Evolutionary conservation across 2,329 filamentous ascomycete genomes (phyloP).

Genomic region (Ceratocystis huliohia): DNA sequence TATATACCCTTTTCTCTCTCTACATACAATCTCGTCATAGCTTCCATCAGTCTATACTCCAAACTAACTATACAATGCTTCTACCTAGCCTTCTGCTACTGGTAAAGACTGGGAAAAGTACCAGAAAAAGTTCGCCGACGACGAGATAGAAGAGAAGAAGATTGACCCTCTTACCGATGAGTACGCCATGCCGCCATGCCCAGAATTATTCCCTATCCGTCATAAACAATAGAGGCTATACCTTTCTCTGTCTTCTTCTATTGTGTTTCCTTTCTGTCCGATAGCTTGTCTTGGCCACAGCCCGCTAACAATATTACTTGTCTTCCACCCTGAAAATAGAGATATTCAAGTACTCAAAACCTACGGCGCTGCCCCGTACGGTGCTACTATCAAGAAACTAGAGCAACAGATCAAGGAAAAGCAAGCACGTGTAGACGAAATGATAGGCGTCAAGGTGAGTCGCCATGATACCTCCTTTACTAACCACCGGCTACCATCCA

Average conservation of each 20-base stretch:
- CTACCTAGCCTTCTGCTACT: conserved; percentile 71
- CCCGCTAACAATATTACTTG: not conserved
- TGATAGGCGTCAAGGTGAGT: conserved; percentile 73
- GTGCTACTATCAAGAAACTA: conserved; percentile 84
- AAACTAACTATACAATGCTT: too few species aligned
- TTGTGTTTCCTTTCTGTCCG: too few species aligned
- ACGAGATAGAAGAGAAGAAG: conserved; percentile 98
- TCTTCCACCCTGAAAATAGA: conserved; percentile 38
- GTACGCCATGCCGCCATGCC: conserved; percentile 33
- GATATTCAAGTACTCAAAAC: conserved; percentile 99
- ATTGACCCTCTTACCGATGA: conserved; percentile 94
- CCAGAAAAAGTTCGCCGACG: conserved; percentile 90
- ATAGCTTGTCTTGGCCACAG: too few species aligned
- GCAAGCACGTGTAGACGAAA: conserved; percentile 95
- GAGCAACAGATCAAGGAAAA: conserved; percentile 99
- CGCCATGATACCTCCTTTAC: not conserved
- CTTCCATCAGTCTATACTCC: not conserved
- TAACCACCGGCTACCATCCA: not conserved
- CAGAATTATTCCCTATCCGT: too few species aligned
- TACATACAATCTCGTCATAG: not conserved
- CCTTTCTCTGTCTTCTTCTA: too few species aligned
- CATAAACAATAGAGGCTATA: too few species aligned
- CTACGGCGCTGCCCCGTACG: conserved; percentile 93
- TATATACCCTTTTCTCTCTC: not conserved
- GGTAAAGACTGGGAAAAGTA: conserved; percentile 98